Evolutionary conservation across 441 rosid species (phyloP), one percentile per base, ranked within the genome.

Genomic region (Pelargonium cotyledonis): DNA sequence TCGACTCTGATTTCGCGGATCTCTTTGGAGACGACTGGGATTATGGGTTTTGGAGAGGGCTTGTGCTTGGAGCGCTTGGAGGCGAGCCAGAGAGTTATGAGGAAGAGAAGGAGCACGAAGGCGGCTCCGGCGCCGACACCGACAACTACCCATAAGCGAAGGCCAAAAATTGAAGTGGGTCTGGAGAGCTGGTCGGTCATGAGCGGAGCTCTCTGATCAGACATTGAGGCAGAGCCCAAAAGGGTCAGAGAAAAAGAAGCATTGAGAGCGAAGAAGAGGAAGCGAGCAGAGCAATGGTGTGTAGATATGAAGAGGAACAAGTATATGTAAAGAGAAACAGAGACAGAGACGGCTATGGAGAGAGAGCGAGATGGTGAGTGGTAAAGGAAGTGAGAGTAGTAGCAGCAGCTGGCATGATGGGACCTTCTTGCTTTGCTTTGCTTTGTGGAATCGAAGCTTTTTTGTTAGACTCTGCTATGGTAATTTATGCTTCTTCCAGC

Each of bases 1-100:
- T 91, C 95, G 62, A 89, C 88, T 19, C 87, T 79, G 62, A 94
- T 88, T 76, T 93, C 98, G 78, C 88, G 89, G 70, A 93, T 94
- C 81, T 91, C 99, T 83, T 89, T 88, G 0, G 97, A 89, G 72
- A 88, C 81, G 10, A 84, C 51, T 8, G 95, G 99, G 63, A 91
- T 89, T 79, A 72, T 71, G 23, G 84, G 75, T 21, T 79, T 69
- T 4, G 69, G 43, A 60, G 66, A 67, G 60, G 67, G 60, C 8
- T 70, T 70, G 8, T 46, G 43, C 53, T 73, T 78, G 46, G 83
- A 74, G 18, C 89, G 78, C 71, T 75, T 81, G 12, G 88, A 84
- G 62, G 84, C 83, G 75, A 84, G 65, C 84, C 90, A 84, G 23
- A 85, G 83, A 11, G 92, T 84, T 73, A 88, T 74, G 65, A 87